Conservation (phyloP, 495 filamentous ascomycete species). For the Penicillium psychrofluorescens region DNA sequence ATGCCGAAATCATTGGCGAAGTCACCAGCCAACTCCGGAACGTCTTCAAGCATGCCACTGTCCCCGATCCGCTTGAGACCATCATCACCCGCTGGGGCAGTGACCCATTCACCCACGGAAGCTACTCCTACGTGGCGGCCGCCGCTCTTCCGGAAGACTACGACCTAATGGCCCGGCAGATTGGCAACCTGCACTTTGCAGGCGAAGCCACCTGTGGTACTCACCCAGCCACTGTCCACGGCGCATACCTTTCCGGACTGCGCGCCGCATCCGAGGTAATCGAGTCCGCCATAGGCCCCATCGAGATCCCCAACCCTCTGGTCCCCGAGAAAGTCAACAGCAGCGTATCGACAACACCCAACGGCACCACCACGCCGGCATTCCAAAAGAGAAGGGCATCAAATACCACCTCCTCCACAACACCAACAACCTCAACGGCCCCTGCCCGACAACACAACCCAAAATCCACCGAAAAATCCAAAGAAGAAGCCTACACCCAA, state of each 20-base stretch:
- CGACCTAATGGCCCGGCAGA: conserved; percentile 76
- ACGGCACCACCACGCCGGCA: conserved; percentile 10
- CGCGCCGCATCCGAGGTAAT: conserved; percentile 82
- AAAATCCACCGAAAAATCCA: conserved; percentile 40
- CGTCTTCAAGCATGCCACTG: conserved; percentile 52
- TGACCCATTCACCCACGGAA: conserved; percentile 83
- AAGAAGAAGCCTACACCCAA: conserved; percentile 62
- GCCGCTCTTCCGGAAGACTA: conserved; percentile 81
- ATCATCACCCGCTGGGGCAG: conserved; percentile 92
- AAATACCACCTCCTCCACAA: not conserved
- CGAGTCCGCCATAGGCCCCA: conserved; percentile 70
- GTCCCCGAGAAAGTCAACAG: conserved; percentile 56
- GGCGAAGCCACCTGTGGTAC: conserved; percentile 94
- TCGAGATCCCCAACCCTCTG: conserved; percentile 66
- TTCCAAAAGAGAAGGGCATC: conserved; percentile 12
- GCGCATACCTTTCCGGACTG: conserved; percentile 88
- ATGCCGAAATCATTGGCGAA: conserved; percentile 69
- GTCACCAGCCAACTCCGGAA: conserved; percentile 66
- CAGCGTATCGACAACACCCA: conserved; percentile 10
- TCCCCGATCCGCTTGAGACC: conserved; percentile 75
- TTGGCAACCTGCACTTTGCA: conserved; percentile 91
- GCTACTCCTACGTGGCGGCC: conserved; percentile 87
- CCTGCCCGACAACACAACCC: conserved; percentile 5
- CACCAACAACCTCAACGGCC: conserved; percentile 3
- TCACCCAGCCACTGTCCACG: conserved; percentile 94